Conservation (phyloP, 2,329 filamentous ascomycete genomes). For the Elsinoe perseae region DNA sequence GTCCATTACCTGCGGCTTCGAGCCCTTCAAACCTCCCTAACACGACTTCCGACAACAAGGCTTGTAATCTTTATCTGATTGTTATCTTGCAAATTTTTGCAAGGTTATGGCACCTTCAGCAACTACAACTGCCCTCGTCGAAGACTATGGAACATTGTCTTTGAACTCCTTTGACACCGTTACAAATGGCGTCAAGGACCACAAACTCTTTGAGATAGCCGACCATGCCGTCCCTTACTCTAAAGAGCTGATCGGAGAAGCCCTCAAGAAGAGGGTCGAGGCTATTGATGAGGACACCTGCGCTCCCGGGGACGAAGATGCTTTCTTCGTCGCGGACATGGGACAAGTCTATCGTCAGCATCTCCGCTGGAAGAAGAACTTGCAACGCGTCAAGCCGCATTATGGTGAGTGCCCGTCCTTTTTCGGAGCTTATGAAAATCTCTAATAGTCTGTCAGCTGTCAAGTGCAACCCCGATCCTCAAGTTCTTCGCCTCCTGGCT, state of each 20-base stretch:
- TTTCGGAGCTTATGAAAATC: not conserved
- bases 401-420: constrained; percentile 66
- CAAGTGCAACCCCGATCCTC: constrained; percentile 95
- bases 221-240: constrained; percentile 47
- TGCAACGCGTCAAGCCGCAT: constrained; percentile 88
- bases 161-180: constrained; percentile 27
- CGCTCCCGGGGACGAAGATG: constrained; percentile 87
- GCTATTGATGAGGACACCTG: constrained; percentile 80
- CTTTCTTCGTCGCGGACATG: constrained; percentile 96
- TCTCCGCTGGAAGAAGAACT: constrained; percentile 91
- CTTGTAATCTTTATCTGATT: constrained; percentile 17
- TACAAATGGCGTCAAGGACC: constrained; percentile 16
- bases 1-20: constrained; percentile 76
- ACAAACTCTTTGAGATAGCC: constrained; percentile 28
- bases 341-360: constrained; percentile 99
- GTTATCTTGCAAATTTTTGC: constrained; percentile 28
- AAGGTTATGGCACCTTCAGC: constrained; percentile 68
- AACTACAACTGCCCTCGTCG: constrained; percentile 42
- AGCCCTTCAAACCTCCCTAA: constrained; percentile 95
- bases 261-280: constrained; percentile 77
- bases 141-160: constrained; percentile 32
- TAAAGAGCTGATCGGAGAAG: constrained; percentile 77
- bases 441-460: constrained; percentile 57
- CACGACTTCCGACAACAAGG: constrained; percentile 35
- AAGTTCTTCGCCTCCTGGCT: constrained; percentile 79